A percentile compares a stretch with the other conserved stretches of the same genome.
phyloP scores from a whole-genome alignment of 1,284 basidiomycete genomes.

The Mrakiaceae sp. region DNA sequence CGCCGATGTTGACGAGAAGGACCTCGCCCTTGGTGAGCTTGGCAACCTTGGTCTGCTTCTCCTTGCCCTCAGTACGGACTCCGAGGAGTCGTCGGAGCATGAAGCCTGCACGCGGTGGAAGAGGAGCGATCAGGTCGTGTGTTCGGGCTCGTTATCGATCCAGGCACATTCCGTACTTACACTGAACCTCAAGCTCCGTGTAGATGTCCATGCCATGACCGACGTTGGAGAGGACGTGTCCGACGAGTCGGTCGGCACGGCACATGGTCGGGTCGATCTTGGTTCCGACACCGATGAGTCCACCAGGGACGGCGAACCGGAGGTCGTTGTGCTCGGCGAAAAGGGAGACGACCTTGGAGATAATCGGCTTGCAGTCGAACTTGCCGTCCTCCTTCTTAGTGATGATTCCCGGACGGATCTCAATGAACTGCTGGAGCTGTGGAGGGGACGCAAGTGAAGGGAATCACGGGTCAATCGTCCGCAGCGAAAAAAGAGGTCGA shows the following conservation, averaged over 20 bases:
- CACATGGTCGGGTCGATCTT: conserved; percentile 93
- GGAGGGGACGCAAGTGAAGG: background rate
- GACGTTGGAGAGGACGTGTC: conserved; percentile 88
- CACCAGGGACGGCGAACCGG: conserved; percentile 92
- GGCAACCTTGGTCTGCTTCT: conserved; percentile 72
- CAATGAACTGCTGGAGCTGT: conserved; percentile 79
- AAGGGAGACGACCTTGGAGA: conserved; percentile 78
- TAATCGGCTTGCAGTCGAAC: conserved; percentile 87
- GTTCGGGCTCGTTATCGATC: background rate
- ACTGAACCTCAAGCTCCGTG: conserved; percentile 48
- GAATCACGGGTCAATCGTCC: background rate
- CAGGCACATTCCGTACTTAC: conserved; percentile 21
- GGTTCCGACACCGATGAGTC: conserved; percentile 95
- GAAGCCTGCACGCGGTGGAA: conserved; percentile 46
- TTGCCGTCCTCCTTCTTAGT: conserved; percentile 87
- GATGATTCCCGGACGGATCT: conserved; percentile 94
- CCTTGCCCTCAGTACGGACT: conserved; percentile 93
- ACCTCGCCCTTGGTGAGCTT: conserved; percentile 49
- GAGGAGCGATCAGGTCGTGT: background rate
- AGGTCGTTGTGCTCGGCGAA: conserved; percentile 92
- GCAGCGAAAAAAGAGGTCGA: background rate
- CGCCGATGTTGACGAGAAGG: conserved; percentile 86
- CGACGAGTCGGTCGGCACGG: conserved; percentile 90
- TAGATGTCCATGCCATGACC: conserved; percentile 90
- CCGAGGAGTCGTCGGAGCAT: conserved; percentile 88